Percentiles rank a stretch among this genome's conserved stretches.
These are phyloP conservation scores for Triticum monococcum DNA, from an alignment of 176 grass and related monocot species.

Conservation along the genomic window DNA sequence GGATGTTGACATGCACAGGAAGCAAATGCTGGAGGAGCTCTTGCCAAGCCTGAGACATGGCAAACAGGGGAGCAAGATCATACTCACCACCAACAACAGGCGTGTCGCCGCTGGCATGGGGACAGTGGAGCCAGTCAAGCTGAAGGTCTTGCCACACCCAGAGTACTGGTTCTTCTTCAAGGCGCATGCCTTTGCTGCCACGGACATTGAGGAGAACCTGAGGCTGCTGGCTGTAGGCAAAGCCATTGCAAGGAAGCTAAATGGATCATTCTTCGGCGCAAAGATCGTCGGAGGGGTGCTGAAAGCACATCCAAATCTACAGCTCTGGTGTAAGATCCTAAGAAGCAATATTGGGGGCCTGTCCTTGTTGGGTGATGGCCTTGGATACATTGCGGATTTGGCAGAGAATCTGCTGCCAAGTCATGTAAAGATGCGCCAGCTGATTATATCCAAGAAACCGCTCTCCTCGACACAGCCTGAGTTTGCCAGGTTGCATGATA, in stretches of 20 bases:
- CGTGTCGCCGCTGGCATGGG: no score
- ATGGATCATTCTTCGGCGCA: no score
- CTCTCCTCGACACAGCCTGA: not conserved
- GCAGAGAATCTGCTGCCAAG: not conserved
- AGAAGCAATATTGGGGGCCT: not conserved
- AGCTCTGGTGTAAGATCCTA: not conserved
- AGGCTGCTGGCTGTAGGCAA: no score
- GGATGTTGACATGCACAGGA: not conserved
- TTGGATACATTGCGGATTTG: not conserved
- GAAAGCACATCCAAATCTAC: not conserved
- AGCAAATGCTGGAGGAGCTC: not conserved
- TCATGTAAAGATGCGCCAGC: not conserved
- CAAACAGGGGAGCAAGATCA: constrained; percentile 16
- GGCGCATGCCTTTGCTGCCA: not conserved
- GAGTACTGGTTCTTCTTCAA: constrained; percentile 28
- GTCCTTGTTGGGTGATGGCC: not conserved
- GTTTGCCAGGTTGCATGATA: no score
- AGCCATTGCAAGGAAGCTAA: not conserved
- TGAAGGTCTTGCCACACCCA: no score
- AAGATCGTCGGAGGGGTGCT: no score
- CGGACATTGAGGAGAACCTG: no score
- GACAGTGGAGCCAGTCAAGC: no score
- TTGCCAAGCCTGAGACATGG: not conserved
- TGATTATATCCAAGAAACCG: not conserved
- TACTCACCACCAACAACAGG: not conserved